These are phyloP conservation scores for Lachnellula occidentalis DNA, from an alignment of 2,329 filamentous ascomycete species.

Conservation along the genomic window DNA sequence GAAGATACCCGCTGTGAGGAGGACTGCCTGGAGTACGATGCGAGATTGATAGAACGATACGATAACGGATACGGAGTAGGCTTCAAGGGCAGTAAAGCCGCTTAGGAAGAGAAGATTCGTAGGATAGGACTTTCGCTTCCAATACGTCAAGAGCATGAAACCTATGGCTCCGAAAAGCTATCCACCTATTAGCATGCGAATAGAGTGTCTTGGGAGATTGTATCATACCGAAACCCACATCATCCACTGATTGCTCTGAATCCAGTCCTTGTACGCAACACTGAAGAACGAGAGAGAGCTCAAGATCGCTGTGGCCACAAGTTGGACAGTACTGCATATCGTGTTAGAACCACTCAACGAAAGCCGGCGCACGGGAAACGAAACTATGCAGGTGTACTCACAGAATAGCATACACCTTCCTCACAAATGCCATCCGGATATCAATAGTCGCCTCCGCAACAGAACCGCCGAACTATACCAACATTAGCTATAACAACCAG, in stretches of 20 bases:
- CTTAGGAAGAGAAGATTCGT: conserved; percentile 89
- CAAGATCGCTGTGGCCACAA: conserved; percentile 75
- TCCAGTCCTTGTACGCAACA: conserved; percentile 73
- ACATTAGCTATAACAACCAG: conserved; percentile 12
- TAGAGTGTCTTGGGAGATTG: background rate
- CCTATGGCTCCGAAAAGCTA: conserved; percentile 73
- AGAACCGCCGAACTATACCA: conserved; percentile 73
- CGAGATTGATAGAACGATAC: conserved; percentile 81
- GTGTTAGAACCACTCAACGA: background rate
- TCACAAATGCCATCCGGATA: conserved; percentile 93
- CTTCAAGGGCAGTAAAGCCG: conserved; percentile 86
- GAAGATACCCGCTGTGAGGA: conserved; percentile 82
- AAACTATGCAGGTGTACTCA: conserved; percentile 34
- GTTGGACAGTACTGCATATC: conserved; percentile 66
- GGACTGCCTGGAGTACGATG: conserved; percentile 83
- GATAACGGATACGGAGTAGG: conserved; percentile 88
- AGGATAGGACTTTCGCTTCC: conserved; percentile 94
- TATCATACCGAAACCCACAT: conserved; percentile 71
- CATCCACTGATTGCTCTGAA: conserved; percentile 75
- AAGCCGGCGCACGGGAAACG: background rate
- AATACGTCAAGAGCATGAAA: conserved; percentile 84
- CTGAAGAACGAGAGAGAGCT: conserved; percentile 85
- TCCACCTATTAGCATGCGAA: conserved; percentile 13
- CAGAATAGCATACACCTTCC: conserved; percentile 97
- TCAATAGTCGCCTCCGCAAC: conserved; percentile 92